Evolutionary conservation across 1,139 yeast species (phyloP).

Genomic region (Pichia sp.): DNA sequence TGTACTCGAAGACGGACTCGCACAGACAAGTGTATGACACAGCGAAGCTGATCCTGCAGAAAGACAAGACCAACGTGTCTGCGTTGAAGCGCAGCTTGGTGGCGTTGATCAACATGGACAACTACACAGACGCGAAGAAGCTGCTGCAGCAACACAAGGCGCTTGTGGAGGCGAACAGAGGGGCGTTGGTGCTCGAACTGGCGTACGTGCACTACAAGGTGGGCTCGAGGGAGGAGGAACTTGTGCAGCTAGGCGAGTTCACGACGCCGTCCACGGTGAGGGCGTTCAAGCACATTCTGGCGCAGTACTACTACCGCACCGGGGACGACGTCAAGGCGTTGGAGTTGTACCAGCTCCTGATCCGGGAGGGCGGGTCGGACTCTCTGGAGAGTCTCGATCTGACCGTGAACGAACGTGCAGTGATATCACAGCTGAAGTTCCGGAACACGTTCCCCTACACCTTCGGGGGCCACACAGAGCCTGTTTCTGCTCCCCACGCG

Average conservation of each 20-base stretch:
- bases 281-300: conserved; percentile 70
- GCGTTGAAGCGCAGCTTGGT: conserved; percentile 62
- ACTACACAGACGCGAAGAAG: conserved; percentile 53
- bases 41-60: conserved; percentile 40
- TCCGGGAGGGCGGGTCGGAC: conserved; percentile 23
- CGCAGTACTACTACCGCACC: conserved; percentile 70
- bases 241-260: conserved; percentile 30
- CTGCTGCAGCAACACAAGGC: conserved; percentile 41
- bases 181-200: conserved; percentile 46
- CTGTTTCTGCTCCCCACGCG: conserved; percentile 8
- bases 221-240: conserved; percentile 39
- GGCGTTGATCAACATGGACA: conserved; percentile 69
- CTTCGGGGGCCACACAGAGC: neutral
- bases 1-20: conserved; percentile 43
- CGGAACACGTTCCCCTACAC: conserved; percentile 6
- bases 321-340: conserved; percentile 59
- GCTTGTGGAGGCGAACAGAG: conserved; percentile 31
- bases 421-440: conserved; percentile 46
- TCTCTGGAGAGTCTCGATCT: conserved; percentile 49
- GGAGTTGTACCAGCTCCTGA: conserved; percentile 49
- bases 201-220: conserved; percentile 71
- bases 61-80: conserved; percentile 42
- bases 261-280: conserved; percentile 29
- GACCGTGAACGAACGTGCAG: conserved; percentile 65
- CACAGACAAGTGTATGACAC: conserved; percentile 45